A percentile compares a stretch with the other conserved stretches of the same genome.
These are phyloP conservation scores for Pleoardoris graminearum DNA, from an alignment of 2,329 filamentous ascomycete genomes.

Conservation along the genomic window DNA sequence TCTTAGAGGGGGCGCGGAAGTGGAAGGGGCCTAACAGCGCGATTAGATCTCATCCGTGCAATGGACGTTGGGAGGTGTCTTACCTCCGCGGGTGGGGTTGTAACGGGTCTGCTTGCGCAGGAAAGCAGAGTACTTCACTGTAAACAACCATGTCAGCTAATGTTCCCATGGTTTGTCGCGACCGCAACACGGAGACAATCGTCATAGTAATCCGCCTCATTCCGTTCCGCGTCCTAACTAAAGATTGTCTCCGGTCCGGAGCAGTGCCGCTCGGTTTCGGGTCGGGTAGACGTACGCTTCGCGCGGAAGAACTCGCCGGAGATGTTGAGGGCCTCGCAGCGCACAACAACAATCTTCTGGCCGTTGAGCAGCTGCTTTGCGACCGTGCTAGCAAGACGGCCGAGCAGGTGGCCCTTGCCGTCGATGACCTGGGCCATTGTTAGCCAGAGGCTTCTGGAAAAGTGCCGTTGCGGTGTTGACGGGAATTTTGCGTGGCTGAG, in stretches of 20 bases:
- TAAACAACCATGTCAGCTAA: conserved; percentile 45
- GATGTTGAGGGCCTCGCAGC: conserved; percentile 99
- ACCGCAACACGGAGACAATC: conserved; percentile 16
- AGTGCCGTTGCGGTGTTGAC: conserved; percentile 1
- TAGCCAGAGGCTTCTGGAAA: conserved; percentile 28
- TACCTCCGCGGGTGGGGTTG: conserved; percentile 98
- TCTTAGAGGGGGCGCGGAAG: conserved; percentile 98
- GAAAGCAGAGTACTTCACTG: conserved; percentile 99
- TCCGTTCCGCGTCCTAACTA: conserved; percentile 8
- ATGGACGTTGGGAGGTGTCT: conserved; percentile 45
- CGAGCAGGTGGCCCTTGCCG: conserved; percentile 99
- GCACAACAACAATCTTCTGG: conserved; percentile 99
- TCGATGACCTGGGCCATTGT: conserved; percentile 71
- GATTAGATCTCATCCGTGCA: conserved; percentile 17
- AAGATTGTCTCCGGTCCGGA: conserved; percentile 20
- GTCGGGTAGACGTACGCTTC: conserved; percentile 80
- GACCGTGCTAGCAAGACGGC: conserved; percentile 96
- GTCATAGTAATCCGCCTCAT: not conserved
- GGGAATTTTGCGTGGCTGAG: conserved; percentile 11
- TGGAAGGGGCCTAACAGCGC: conserved; percentile 84
- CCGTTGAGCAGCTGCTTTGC: conserved; percentile 99
- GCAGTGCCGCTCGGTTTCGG: conserved; percentile 17
- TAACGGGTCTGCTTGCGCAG: conserved; percentile 99
- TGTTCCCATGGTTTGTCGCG: conserved; percentile 10
- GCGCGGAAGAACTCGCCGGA: conserved; percentile 99